Conservation (phyloP, 495 filamentous ascomycete species). For the Jackrogersella multiformis region DNA sequence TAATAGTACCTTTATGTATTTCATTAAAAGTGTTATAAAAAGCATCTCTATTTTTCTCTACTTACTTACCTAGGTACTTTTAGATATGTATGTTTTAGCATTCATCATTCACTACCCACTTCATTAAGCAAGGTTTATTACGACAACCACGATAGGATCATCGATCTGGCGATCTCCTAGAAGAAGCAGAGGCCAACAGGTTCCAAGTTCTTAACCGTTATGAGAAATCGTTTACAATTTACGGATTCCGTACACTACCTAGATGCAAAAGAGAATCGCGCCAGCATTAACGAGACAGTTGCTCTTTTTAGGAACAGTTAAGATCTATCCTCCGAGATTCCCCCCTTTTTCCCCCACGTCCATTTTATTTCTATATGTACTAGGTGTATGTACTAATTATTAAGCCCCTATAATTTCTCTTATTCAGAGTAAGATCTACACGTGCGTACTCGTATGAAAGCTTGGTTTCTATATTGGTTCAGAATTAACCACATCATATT, state of each 20-base stretch:
- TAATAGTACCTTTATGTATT: not conserved
- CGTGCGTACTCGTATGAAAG: not conserved
- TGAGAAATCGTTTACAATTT: conserved; percentile 22
- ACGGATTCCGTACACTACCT: too few species aligned
- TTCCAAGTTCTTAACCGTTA: conserved; percentile 25
- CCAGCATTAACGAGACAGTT: conserved; percentile 12
- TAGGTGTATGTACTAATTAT: conserved; percentile 23
- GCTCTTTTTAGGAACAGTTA: conserved; percentile 12
- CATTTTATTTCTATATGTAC: conserved; percentile 22
- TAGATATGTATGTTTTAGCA: conserved; percentile 16
- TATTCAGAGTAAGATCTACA: conserved; percentile 26
- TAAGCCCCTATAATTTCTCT: conserved; percentile 20
- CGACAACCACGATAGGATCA: conserved; percentile 28
- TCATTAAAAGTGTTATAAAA: not conserved
- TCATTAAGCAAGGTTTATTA: conserved; percentile 27
- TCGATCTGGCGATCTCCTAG: conserved; percentile 36
- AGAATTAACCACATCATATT: conserved; percentile 27
- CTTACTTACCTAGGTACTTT: not conserved
- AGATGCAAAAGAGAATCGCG: conserved; percentile 29
- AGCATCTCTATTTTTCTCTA: not conserved
- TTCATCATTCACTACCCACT: conserved; percentile 15
- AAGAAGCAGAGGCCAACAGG: conserved; percentile 30
- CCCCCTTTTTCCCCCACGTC: conserved; percentile 35
- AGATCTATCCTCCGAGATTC: conserved; percentile 32
- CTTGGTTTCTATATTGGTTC: not conserved